Evolutionary conservation across 1,284 basidiomycete genomes (phyloP), one percentile per base, ranked within the genome.

Genomic region (Leccinum pachyderme): DNA sequence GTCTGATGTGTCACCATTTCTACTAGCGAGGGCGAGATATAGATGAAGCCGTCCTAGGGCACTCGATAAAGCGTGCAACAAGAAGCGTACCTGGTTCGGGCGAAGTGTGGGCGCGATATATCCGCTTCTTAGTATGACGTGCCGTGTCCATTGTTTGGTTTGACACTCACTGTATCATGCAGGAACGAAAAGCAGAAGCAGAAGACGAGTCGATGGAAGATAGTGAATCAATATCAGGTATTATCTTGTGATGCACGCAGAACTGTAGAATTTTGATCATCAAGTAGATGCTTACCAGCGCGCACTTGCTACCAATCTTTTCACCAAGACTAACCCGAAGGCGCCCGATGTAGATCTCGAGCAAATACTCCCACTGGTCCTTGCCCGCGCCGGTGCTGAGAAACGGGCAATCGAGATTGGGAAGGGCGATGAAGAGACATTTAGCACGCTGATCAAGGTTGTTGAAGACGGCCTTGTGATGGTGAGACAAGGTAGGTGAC

Each of bases 21-120:
- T 11, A 46, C 55, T 57, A 88, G 85, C 75, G 83, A 53, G 75
- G 75, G 37, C 70, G 80, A 56, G 73, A 75, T 13, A 73, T 64
- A 3, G 78, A 75, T 31, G 69, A 71, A 24, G 74, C 77, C 2
- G 63, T 68, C 15, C 75, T 84, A 58, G 59, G 74, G 32, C 62
- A 65, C n/a, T 67, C 75, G 5, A 74, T 81, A 28, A 73, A 72
- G 53, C 76, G 87, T 41, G 87, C 87, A 13, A 67, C 81, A 22
- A 78, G 86, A 56, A 88, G 86, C 63, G 80, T 86, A 0, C 89
- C 90, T 27, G 79, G 75, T 12, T 86, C 78, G 27, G 88, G 87
- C 13, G 81, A 85, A 61, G 73, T 89, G 7, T 91, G 89, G 86
- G 82, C 87, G 3, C 76, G 82, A 31, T 89, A 89, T 65, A 80